phyloP scores from a whole-genome alignment of 2,329 filamentous ascomycete species.

The Sphaerulina vaccinii region DNA sequence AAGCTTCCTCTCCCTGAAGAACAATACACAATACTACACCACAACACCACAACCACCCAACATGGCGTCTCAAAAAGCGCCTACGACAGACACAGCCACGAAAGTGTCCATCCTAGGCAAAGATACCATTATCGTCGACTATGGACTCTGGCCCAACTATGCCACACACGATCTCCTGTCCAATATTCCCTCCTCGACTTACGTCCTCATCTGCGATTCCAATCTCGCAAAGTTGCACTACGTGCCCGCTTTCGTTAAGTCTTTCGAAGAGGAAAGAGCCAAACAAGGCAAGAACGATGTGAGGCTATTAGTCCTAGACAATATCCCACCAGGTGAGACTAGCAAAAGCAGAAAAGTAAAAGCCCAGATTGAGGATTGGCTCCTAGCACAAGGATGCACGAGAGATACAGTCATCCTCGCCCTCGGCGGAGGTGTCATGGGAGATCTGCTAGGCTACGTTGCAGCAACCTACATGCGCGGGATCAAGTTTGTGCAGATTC shows the following conservation, averaged over 20 bases:
- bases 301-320: slow-evolving; percentile 81
- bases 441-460: slow-evolving; percentile 96
- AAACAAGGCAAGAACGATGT: slow-evolving; percentile 47
- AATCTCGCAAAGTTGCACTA: slow-evolving; percentile 76
- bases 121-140: slow-evolving; percentile 87
- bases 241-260: slow-evolving; percentile 69
- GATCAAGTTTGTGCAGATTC: slow-evolving; percentile 92
- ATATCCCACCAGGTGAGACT: slow-evolving; percentile 85
- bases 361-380: slow-evolving; percentile 95
- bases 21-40: slow-evolving; percentile 2
- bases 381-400: slow-evolving; percentile 87
- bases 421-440: slow-evolving; percentile 92
- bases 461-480: slow-evolving; percentile 98
- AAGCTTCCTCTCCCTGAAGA: too few species aligned
- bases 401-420: slow-evolving; percentile 94
- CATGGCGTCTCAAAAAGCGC: slow-evolving; percentile 15
- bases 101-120: slow-evolving; percentile 81
- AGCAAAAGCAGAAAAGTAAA: slow-evolving; percentile 94
- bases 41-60: slow-evolving; percentile 7
- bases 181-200: slow-evolving; percentile 80
- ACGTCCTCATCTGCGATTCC: slow-evolving; percentile 94
- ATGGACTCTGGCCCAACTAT: slow-evolving; percentile 82
- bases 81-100: slow-evolving; percentile 42
- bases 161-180: slow-evolving; percentile 77
- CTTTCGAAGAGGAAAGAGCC: slow-evolving; percentile 53